Base-by-base conservation (phyloP, 495 filamentous ascomycete species). In the Penicillium arizonense region DNA sequence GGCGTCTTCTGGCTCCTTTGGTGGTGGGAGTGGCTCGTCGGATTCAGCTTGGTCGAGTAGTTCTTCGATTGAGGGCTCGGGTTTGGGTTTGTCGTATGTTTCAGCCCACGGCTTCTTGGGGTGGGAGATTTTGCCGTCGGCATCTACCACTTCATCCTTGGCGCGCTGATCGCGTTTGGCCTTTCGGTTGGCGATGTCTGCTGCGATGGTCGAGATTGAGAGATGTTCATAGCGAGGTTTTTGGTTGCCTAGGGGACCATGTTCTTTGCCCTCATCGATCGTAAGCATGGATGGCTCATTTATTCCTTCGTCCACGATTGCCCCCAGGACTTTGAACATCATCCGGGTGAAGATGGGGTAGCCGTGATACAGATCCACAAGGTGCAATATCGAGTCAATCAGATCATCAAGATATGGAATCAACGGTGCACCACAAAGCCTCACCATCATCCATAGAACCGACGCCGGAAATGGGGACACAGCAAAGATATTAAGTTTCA, bases 371-470 rank as follows among this genome's bases (percentile, higher is more conserved):
- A 87, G 84, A 54, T 96, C 92, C 30, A 99, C 67, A 3, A 94
- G 90, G 0, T 87, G 88, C 60, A 99, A 97, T 20, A 97, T 89
- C 3, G 88, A 90, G 8, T 83, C 86, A 0, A 97, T 83, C 13
- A 95, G 80, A 64, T 99, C 94, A 58, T 97, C 95, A 18, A 99
- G 72, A 64, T 89, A 97, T 0, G 92, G 91, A 21, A 97, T 77
- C 7, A 99, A 71, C 28, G 74, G 77, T 8, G 90, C 85, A 7
- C 95, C 94, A 40, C 90, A 88, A 28, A 99, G 76, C 21, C 82
- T 85, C 47, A 97, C 79, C 89, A 99, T 94, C 91, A 99, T 97
- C 9, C 88, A 78, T 12, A 99, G 74, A 0, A 97, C 95, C 57
- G 90, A 87, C 13, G 92, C 91, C 9, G 91, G 90, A 50, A 95